A percentile compares a stretch with the other conserved stretches of the same genome.
Evolutionary conservation across 306 rosid species (phyloP).

Genomic region (Casuarina equisetifolia): DNA sequence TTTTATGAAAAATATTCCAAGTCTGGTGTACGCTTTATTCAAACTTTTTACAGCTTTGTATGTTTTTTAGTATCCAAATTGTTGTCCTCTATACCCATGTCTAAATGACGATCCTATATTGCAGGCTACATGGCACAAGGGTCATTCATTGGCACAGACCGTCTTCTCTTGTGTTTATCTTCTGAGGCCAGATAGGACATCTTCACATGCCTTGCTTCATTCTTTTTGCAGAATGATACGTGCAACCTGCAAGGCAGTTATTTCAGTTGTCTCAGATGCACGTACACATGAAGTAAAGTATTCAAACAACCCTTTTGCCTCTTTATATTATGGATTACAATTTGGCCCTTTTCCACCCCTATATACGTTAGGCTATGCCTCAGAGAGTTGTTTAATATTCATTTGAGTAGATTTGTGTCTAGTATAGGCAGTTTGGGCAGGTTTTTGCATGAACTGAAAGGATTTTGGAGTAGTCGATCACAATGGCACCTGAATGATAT

Average conservation of each 20-base stretch:
- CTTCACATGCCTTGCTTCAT: slow-evolving; percentile 77
- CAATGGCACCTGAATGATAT: background rate
- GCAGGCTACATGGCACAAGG: slow-evolving; percentile 99
- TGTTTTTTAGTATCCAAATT: background rate
- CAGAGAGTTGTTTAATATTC: slow-evolving; percentile 1
- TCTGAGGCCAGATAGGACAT: slow-evolving; percentile 80
- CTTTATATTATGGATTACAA: background rate
- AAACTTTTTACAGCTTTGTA: background rate
- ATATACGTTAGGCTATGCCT: background rate
- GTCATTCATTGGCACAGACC: slow-evolving; percentile 96
- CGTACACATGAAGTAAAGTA: slow-evolving; percentile 99
- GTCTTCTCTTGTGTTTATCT: slow-evolving; percentile 97
- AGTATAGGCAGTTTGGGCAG: background rate
- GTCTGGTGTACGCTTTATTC: background rate
- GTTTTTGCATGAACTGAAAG: background rate
- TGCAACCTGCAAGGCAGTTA: slow-evolving; percentile 83
- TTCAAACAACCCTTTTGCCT: slow-evolving; percentile 53
- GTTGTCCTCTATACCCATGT: slow-evolving; percentile 1
- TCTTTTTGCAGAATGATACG: slow-evolving; percentile 79
- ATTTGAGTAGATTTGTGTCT: background rate
- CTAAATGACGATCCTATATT: slow-evolving; percentile 36
- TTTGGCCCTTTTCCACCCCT: background rate
- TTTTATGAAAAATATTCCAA: background rate
- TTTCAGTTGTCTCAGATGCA: slow-evolving; percentile 80
- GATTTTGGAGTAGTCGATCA: background rate